phyloP scores from a whole-genome alignment of 2,329 filamentous ascomycete genomes.

The Pezicula carpinea region DNA sequence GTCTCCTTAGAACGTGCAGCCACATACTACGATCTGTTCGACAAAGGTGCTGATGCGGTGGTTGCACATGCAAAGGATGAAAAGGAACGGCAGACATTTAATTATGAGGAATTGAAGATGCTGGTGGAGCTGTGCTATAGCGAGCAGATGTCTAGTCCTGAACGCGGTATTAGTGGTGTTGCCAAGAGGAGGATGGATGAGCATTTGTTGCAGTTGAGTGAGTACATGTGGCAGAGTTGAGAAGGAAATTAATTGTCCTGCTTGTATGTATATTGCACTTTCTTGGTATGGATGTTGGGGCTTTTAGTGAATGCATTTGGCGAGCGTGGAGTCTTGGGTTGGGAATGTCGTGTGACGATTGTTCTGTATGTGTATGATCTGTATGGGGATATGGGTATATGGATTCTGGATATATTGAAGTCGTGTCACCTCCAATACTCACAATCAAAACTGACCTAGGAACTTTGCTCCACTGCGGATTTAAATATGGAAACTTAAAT shows the following conservation, averaged over 20 bases:
- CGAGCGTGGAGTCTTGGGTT: too few relatives aligned
- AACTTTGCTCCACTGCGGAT: too few relatives aligned
- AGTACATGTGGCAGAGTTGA: conserved; percentile 61
- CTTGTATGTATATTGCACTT: too few relatives aligned
- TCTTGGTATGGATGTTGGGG: too few relatives aligned
- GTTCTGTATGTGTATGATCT: too few relatives aligned
- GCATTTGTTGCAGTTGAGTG: conserved; percentile 64
- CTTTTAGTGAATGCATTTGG: too few relatives aligned
- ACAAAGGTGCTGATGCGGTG: conserved; percentile 59
- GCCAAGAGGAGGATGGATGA: conserved; percentile 68
- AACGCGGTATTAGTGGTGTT: conserved; percentile 61
- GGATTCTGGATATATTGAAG: too few relatives aligned
- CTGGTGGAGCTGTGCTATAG: conserved; percentile 65
- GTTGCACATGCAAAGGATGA: conserved; percentile 55
- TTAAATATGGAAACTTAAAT: too few relatives aligned
- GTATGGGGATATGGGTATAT: too few relatives aligned
- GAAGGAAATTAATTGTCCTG: neutral
- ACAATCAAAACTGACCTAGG: too few relatives aligned
- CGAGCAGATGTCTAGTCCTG: conserved; percentile 59
- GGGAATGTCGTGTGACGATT: too few relatives aligned
- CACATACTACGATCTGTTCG: conserved; percentile 67
- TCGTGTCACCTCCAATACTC: too few relatives aligned
- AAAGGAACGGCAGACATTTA: conserved; percentile 43
- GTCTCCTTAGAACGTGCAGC: conserved; percentile 60
- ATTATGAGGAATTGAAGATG: conserved; percentile 62